These are phyloP conservation scores for Tricholoma matsutake DNA, from an alignment of 768 basidiomycete genomes.

Conservation along the genomic window DNA sequence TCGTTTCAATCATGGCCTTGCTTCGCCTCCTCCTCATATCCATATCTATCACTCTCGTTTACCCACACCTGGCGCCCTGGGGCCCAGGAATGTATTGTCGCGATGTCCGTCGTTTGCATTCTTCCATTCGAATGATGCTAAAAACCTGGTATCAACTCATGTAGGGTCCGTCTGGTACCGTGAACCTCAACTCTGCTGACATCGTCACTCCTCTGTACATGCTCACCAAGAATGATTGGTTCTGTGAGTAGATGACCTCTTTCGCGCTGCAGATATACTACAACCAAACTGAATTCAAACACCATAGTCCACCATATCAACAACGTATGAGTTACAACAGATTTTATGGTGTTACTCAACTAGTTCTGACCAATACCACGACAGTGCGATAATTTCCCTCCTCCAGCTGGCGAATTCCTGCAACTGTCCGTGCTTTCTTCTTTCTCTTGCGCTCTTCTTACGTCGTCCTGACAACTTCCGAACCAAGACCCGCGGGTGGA, in stretches of 20 bases:
- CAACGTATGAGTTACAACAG: constrained; percentile 22
- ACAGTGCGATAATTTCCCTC: constrained; percentile 43
- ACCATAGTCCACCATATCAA: constrained; percentile 34
- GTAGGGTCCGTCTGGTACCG: constrained; percentile 27
- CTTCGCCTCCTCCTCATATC: constrained; percentile 5
- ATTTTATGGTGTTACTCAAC: background rate
- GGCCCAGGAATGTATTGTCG: constrained; percentile 44
- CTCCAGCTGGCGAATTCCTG: constrained; percentile 37
- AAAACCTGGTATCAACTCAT: background rate
- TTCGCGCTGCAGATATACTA: background rate
- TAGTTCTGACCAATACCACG: background rate
- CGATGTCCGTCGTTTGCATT: constrained; percentile 29
- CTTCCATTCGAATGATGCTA: background rate
- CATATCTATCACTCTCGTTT: constrained; percentile 14
- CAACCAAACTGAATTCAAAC: constrained; percentile 1
- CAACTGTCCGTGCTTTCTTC: constrained; percentile 35
- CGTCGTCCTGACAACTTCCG: background rate
- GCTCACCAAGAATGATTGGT: constrained; percentile 39
- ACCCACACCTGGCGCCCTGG: constrained; percentile 43
- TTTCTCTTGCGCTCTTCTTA: no score
- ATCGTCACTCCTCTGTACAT: constrained; percentile 43
- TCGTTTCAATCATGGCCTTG: constrained; percentile 1
- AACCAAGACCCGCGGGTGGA: constrained; percentile 43
- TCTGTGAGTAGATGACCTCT: constrained; percentile 36
- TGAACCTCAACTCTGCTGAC: constrained; percentile 36